Conservation (phyloP, 2,329 filamentous ascomycete species). For the Microdochium bolleyi region DNA sequence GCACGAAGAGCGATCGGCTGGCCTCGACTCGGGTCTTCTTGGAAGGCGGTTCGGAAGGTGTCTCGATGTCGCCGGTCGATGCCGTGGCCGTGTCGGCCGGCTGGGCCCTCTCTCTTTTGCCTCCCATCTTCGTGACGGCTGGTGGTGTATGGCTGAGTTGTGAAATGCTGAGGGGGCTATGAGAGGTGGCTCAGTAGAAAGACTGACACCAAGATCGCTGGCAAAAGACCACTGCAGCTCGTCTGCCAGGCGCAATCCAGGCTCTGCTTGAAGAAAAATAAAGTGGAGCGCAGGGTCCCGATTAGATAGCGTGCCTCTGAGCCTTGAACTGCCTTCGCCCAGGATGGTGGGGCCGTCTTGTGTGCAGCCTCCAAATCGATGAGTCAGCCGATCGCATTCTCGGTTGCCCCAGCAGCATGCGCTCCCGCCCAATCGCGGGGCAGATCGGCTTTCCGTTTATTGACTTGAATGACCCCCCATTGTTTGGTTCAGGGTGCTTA, state of each 20-base stretch:
- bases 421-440: not conserved
- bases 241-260: not conserved
- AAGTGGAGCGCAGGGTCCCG: constrained; percentile 7
- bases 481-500: not conserved
- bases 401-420: not conserved
- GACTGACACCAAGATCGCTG: not conserved
- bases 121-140: not conserved
- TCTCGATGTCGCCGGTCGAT: constrained; percentile 4
- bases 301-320: not conserved
- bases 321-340: not conserved
- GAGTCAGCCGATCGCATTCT: not conserved
- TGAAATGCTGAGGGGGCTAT: not conserved
- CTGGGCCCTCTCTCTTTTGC: constrained; percentile 11
- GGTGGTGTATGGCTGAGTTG: not conserved
- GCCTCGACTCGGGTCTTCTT: constrained; percentile 55
- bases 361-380: too few species aligned
- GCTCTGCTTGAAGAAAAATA: constrained; percentile 7
- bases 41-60: constrained; percentile 22
- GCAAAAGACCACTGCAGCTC: not conserved
- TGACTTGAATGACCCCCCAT: not conserved
- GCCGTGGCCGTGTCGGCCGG: constrained; percentile 5
- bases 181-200: not conserved
- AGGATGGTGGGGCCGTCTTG: not conserved
- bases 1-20: constrained; percentile 77
- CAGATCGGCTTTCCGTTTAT: not conserved